Evolutionary conservation across 2,329 filamentous ascomycete genomes (phyloP), one percentile per base, ranked within the genome.

Genomic region (Colletotrichum cordylinicola): DNA sequence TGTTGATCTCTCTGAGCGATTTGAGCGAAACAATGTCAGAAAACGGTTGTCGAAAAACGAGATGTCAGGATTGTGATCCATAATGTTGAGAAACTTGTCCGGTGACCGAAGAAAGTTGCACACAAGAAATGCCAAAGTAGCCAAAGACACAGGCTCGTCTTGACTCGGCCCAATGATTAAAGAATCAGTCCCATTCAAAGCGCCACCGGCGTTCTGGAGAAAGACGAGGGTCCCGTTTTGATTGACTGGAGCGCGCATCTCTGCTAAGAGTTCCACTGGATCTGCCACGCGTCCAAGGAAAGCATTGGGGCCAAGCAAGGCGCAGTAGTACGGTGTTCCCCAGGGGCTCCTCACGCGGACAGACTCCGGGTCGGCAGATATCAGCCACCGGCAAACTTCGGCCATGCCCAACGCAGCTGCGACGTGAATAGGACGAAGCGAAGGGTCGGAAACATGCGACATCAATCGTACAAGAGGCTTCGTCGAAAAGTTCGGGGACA

Each of bases 261-360:
- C 52, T 29, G 60, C 24, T 8, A 65, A 12, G 5, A 74, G 39
- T 12, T 61, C 27, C n/a, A 56, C 15, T 4, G 76, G 74, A 24
- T 74, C 70, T 12, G 35, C 66, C 16, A 27, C 48, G 70, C 70
- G 31, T 39, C 61, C 82, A 74, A 83, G 5, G 65, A 81, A 77
- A 3, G 82, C 81, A 31, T 79, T 76, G 7, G 79, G 79, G 2
- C 85, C 85, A 4, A 83, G 76, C 4, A 86, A 77, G 8, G 84
- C 81, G 55, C 84, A 86, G 62, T 81, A 83, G 4, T 85, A 70
- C 15, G 85, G 82, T 8, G 81, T 80, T 0, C 83, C 84, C 9
- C 82, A 72, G 8, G 77, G 65, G 15, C 83, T 79, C 2, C 55
- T 33, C 9, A 77, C 58, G 33, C 82, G 79, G 37, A 81, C 12